These are phyloP conservation scores for Chenopodium quinoa DNA, from an alignment of 148 eudicot species.

Conservation along the genomic window DNA sequence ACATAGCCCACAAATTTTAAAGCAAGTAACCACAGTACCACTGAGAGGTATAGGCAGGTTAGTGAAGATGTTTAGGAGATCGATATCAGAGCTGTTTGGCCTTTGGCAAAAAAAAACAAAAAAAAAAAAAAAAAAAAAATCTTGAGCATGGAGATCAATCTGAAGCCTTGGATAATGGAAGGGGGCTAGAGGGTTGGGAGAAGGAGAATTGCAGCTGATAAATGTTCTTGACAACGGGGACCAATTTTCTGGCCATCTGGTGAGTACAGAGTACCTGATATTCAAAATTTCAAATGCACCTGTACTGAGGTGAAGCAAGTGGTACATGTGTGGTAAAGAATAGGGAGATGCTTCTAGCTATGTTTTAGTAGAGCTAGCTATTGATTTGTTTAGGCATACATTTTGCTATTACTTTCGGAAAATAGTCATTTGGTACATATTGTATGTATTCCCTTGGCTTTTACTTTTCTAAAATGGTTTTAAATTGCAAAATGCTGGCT, in stretches of 20 bases:
- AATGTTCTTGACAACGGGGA: background rate
- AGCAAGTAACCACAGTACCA: background rate
- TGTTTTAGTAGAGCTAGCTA: too few relatives aligned
- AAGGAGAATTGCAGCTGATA: background rate
- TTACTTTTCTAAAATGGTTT: background rate
- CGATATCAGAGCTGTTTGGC: background rate
- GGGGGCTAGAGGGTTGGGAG: background rate
- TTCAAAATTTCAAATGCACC: background rate
- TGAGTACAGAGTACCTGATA: background rate
- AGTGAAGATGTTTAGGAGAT: background rate
- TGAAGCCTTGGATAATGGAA: background rate
- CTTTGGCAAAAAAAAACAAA: too few relatives aligned
- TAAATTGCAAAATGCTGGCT: background rate
- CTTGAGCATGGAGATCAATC: background rate
- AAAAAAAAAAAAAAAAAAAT: too few relatives aligned
- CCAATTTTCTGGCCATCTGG: background rate
- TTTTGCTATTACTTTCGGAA: background rate
- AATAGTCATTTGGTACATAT: background rate
- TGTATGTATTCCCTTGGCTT: background rate
- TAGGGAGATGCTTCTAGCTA: too few relatives aligned
- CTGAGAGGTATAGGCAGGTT: background rate
- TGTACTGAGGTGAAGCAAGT: background rate
- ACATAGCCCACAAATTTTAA: background rate
- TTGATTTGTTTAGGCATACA: background rate
- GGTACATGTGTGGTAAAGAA: background rate